Evolutionary conservation across 2,329 filamentous ascomycete genomes (phyloP).

Genomic region (Alternaria incomplexa): DNA sequence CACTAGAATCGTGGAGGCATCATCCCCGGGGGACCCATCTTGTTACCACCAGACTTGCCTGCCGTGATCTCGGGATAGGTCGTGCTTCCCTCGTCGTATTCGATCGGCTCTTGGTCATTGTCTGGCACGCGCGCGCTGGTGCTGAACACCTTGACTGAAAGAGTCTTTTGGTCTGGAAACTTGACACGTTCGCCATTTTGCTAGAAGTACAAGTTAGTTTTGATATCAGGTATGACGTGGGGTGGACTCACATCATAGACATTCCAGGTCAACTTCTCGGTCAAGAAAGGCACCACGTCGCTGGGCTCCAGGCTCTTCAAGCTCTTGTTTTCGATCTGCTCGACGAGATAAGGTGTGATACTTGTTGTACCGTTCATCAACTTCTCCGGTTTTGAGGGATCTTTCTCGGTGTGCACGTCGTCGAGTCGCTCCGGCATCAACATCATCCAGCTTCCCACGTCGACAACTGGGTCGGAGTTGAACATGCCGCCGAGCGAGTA

Average conservation of each 20-base stretch:
- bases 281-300: constrained; percentile 37
- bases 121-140: constrained; percentile 23
- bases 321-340: constrained; percentile 22
- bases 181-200: constrained; percentile 8
- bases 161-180: constrained; percentile 8
- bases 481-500: constrained; percentile 29
- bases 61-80: constrained; percentile 18
- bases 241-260: constrained; percentile 27
- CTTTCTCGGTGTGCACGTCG: not conserved
- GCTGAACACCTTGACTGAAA: constrained; percentile 27
- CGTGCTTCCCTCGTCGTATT: constrained; percentile 17
- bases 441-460: constrained; percentile 37
- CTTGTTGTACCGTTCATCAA: constrained; percentile 23
- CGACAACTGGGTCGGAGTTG: constrained; percentile 17
- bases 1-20: not conserved
- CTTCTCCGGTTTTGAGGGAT: not conserved
- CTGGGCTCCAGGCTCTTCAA: constrained; percentile 25
- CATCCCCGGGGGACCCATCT: not conserved
- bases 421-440: constrained; percentile 19
- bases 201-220: not conserved
- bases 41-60: not conserved
- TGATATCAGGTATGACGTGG: not conserved
- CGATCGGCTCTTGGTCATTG: constrained; percentile 16
- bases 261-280: constrained; percentile 35
- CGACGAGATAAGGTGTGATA: constrained; percentile 35